Base-by-base conservation (phyloP, 352 stramenopile species). In the Globisporangium iwayamae region DNA sequence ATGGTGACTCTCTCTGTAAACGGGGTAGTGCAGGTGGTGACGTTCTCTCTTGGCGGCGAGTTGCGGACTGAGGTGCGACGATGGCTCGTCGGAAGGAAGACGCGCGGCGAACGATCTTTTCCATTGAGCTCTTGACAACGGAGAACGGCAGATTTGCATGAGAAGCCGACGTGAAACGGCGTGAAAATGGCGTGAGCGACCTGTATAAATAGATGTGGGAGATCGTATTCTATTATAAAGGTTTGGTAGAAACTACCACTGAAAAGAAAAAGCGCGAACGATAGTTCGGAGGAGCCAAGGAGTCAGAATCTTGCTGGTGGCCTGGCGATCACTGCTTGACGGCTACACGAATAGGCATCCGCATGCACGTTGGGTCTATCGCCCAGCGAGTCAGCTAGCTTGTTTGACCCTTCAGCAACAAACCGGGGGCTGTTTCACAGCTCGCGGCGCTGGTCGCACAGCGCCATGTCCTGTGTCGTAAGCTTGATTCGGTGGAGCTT, bases 391-490 rank as follows among this genome's bases (percentile, higher is more conserved):
- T 18, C 50, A 36, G 16, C 4, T 4, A 62, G 43, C 55, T 79
- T 13, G 8, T 28, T 2, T 28, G 25, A 28, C 25, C 25, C 25
- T 28, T 28, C 25, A 28, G 25, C 38, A 11, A 11, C 11, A 45
- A 16, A 46, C 39, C 11, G 11, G 39, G 16, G 39, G 11, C 39
- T n/a, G 1, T n/a, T 63, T 46, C 76, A 70, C 56, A 75, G 43
- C 14, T 79, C 16, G 13, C 28, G 57, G 16, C 18, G 66, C 53
- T 75, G 62, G 56, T 78, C 71, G 61, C 73, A 82, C 18, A 75
- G 71, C 8, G 70, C 66, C 74, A 87, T 83, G 69, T 77, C 72
- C 56, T 70, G 56, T 2, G 76, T 25, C 60, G 67, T 36, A 25
- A 89, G 68, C 61, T 75, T 65, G 6, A 54, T 65, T 11, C 60